Percentiles rank a stretch among this genome's conserved stretches.
Evolutionary conservation across 768 basidiomycete genomes (phyloP).

Genomic region (Mycena galopus): DNA sequence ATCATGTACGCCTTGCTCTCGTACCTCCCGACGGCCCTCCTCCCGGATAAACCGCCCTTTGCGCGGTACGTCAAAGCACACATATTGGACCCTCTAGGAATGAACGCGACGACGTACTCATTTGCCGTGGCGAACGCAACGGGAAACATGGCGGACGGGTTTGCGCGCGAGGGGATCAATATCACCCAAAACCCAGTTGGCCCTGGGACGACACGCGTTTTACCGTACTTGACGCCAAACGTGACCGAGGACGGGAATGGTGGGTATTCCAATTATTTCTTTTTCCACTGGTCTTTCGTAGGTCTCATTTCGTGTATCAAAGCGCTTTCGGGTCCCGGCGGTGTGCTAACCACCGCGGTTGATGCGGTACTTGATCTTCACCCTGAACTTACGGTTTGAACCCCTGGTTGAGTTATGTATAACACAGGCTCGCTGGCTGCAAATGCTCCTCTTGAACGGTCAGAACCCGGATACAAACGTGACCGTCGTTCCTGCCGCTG

Average conservation of each 20-base stretch:
- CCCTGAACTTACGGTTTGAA: neutral
- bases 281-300: neutral
- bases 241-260: neutral
- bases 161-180: slow-evolving; percentile 2
- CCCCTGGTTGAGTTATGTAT: neutral
- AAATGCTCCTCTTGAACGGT: slow-evolving; percentile 14
- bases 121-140: slow-evolving; percentile 10
- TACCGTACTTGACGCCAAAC: neutral
- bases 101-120: slow-evolving; percentile 22
- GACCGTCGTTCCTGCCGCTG: neutral
- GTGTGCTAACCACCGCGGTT: slow-evolving; percentile 5
- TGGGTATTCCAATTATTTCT: neutral
- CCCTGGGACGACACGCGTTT: neutral
- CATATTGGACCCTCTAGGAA: slow-evolving; percentile 2
- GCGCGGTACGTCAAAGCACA: slow-evolving; percentile 12
- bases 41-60: slow-evolving; percentile 15
- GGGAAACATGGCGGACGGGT: slow-evolving; percentile 14
- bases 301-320: neutral
- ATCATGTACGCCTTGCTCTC: slow-evolving; percentile 10
- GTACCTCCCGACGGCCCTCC: slow-evolving; percentile 8
- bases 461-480: slow-evolving; percentile 5
- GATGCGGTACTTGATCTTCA: neutral
- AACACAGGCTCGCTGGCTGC: slow-evolving; percentile 16
- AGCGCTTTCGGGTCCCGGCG: slow-evolving; percentile 5
- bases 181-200: neutral